Percentiles rank a stretch among this genome's conserved stretches.
phyloP scores from a whole-genome alignment of 441 rosid genomes.

The Rhodomyrtus psidioides region DNA sequence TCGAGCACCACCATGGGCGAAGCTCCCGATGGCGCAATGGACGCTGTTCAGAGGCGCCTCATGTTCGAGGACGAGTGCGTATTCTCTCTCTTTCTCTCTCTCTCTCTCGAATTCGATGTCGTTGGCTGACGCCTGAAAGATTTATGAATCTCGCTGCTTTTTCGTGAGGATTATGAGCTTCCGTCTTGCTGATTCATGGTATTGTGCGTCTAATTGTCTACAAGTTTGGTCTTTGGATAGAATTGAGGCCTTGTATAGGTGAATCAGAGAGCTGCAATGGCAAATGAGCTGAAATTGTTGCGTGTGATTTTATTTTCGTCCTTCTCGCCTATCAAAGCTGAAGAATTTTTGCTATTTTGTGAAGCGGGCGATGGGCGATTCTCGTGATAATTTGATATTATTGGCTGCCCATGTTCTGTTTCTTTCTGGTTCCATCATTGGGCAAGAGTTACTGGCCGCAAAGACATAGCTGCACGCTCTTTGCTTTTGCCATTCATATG shows the following conservation, averaged over 20 bases:
- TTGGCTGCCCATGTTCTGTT: neutral
- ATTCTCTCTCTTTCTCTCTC: neutral
- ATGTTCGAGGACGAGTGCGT: conserved; percentile 96
- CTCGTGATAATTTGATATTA: neutral
- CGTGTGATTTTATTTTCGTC: neutral
- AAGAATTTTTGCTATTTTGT: neutral
- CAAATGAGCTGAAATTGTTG: neutral
- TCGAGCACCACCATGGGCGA: conserved; percentile 37
- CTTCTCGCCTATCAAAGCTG: neutral
- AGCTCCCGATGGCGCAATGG: conserved; percentile 65
- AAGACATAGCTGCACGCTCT: neutral
- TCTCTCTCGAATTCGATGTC: neutral
- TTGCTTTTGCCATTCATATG: neutral
- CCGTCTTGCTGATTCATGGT: neutral
- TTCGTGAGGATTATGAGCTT: neutral
- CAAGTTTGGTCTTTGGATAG: neutral
- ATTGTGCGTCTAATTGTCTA: neutral
- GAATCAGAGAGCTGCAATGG: neutral
- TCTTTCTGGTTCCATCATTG: neutral
- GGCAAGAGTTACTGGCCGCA: neutral
- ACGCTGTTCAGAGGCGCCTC: conserved; percentile 96
- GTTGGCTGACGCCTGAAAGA: neutral
- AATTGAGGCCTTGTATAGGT: neutral
- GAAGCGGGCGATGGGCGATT: neutral
- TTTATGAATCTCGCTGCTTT: neutral